Percentiles rank a stretch among this genome's conserved stretches.
phyloP scores from a whole-genome alignment of 345 rosid species.

The Eutrema heterophyllum region DNA sequence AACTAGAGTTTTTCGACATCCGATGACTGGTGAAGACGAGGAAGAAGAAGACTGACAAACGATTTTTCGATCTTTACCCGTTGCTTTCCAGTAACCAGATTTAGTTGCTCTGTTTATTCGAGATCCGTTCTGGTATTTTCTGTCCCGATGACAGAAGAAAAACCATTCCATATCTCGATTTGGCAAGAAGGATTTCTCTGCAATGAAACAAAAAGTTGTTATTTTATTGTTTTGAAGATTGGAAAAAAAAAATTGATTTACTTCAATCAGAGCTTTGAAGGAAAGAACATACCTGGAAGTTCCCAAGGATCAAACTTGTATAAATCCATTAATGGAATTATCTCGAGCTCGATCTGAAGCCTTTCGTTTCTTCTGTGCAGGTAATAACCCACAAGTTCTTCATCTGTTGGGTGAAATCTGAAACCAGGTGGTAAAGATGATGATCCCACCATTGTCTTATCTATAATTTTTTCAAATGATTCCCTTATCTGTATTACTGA shows the following conservation, averaged over 20 bases:
- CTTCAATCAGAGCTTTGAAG: not conserved
- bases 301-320: slow-evolving; percentile 98
- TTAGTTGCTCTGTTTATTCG: slow-evolving; percentile 83
- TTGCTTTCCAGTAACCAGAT: slow-evolving; percentile 94
- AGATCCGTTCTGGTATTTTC: slow-evolving; percentile 79
- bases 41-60: slow-evolving; percentile 44
- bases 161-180: slow-evolving; percentile 85
- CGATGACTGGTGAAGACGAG: slow-evolving; percentile 34
- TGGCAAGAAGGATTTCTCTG: slow-evolving; percentile 82
- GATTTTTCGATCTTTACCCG: slow-evolving; percentile 78
- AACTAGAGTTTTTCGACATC: slow-evolving; percentile 76
- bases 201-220: not conserved
- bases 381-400: slow-evolving; percentile 84
- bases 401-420: slow-evolving; percentile 89
- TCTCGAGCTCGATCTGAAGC: slow-evolving; percentile 78
- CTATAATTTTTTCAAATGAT: slow-evolving; percentile 4
- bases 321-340: slow-evolving; percentile 72
- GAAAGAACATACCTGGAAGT: slow-evolving; percentile 57
- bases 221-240: not conserved
- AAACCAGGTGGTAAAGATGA: slow-evolving; percentile 82
- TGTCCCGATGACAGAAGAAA: slow-evolving; percentile 83
- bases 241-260: not conserved
- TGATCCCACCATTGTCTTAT: slow-evolving; percentile 50
- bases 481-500: slow-evolving; percentile 41
- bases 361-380: slow-evolving; percentile 62